Conservation (phyloP, 78 protist genomes). For the Dictyostelium intermedium region DNA sequence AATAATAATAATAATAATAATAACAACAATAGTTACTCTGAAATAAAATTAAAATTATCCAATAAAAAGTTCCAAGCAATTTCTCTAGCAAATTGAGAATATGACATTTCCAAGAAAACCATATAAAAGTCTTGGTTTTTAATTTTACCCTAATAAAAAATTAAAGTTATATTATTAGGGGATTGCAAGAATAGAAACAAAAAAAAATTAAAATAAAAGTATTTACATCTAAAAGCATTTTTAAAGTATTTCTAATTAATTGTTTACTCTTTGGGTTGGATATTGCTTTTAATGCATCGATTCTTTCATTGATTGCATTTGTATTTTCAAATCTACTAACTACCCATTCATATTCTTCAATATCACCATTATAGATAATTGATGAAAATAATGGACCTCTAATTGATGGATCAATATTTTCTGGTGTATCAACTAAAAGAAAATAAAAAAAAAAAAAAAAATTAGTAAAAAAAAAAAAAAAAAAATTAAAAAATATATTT, state of each 20-base stretch:
- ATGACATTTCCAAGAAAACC: neutral
- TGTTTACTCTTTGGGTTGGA: slow-evolving; percentile 2
- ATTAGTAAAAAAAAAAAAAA: neutral
- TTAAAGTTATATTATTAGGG: neutral
- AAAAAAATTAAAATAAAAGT: neutral
- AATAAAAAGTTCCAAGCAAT: neutral
- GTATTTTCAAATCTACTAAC: neutral
- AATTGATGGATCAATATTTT: slow-evolving; percentile 3
- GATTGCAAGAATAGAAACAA: neutral
- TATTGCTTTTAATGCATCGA: slow-evolving; percentile 29
- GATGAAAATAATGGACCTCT: slow-evolving; percentile 33
- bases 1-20: neutral
- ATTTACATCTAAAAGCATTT: neutral
- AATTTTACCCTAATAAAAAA: neutral
- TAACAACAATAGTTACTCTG: neutral
- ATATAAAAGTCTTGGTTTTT: slow-evolving; percentile 14
- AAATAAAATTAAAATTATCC: neutral
- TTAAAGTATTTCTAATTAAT: slow-evolving; percentile 25
- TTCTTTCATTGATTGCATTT: slow-evolving; percentile 33
- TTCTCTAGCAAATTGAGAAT: neutral
- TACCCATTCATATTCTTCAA: slow-evolving; percentile 64
- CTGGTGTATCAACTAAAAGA: slow-evolving; percentile 2
- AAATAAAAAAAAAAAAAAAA: neutral
- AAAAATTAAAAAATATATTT: neutral
- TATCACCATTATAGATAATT: slow-evolving; percentile 23